phyloP scores from a whole-genome alignment of 352 stramenopile genomes.

The Phytophthora foliorum region DNA sequence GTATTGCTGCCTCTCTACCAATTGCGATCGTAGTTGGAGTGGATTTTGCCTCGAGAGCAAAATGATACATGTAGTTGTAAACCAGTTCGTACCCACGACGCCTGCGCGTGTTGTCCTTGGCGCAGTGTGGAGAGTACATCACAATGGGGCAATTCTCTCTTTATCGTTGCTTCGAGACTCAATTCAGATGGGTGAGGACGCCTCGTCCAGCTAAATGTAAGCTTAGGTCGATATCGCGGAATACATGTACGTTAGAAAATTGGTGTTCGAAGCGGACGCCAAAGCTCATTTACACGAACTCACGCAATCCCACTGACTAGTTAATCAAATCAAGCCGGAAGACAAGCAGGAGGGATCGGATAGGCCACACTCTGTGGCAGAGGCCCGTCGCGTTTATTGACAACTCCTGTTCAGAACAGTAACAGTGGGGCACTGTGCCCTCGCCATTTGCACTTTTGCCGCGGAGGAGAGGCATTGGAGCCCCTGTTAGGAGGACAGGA shows the following conservation, averaged over 20 bases:
- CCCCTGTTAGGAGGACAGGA: conserved; percentile 27
- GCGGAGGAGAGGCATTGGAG: conserved; percentile 27
- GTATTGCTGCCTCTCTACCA: conserved; percentile 1
- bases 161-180: conserved; percentile 34
- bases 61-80: conserved; percentile 7
- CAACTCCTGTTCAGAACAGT: neutral
- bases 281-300: conserved; percentile 16
- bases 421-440: neutral
- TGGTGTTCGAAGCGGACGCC: conserved; percentile 10
- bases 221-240: neutral
- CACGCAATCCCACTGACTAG: conserved; percentile 3
- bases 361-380: conserved; percentile 10
- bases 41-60: conserved; percentile 32
- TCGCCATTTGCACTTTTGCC: conserved; percentile 44
- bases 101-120: conserved; percentile 8
- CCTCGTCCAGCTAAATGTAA: conserved; percentile 17
- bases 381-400: conserved; percentile 21
- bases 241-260: neutral
- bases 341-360: conserved; percentile 16
- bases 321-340: conserved; percentile 33
- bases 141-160: conserved; percentile 26
- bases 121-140: conserved; percentile 28
- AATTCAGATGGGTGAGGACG: conserved; percentile 24
- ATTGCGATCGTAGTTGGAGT: conserved; percentile 3
- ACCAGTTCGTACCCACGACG: conserved; percentile 23